Conservation (phyloP, 2,329 filamentous ascomycete genomes). For the Fusarium sp. region DNA sequence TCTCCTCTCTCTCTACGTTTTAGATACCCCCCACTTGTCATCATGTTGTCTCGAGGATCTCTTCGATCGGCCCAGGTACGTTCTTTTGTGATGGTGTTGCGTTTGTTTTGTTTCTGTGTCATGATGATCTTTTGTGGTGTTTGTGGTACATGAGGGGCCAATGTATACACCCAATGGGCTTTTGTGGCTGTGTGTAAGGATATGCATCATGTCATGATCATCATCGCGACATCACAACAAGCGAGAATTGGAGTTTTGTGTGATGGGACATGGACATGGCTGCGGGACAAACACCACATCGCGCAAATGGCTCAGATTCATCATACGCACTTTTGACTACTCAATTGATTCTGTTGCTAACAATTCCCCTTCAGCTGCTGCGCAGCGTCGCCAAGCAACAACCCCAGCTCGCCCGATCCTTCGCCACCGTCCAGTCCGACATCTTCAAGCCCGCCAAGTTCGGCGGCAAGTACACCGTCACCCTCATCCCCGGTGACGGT, state of each 20-base stretch:
- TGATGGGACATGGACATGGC: background rate
- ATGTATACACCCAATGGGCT: background rate
- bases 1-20: slow-evolving; percentile 33
- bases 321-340: background rate
- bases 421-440: slow-evolving; percentile 89
- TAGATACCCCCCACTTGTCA: slow-evolving; percentile 40
- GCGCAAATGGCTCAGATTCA: slow-evolving; percentile 5
- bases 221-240: slow-evolving; percentile 16
- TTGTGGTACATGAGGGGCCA: background rate
- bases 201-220: slow-evolving; percentile 32
- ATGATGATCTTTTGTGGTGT: slow-evolving; percentile 8
- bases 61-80: slow-evolving; percentile 65
- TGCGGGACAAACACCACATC: background rate
- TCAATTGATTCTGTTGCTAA: slow-evolving; percentile 38
- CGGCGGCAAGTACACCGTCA: slow-evolving; percentile 99
- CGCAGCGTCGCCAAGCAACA: slow-evolving; percentile 59
- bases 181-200: background rate
- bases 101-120: background rate
- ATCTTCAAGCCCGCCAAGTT: slow-evolving; percentile 99
- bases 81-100: background rate
- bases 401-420: slow-evolving; percentile 62
- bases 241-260: background rate
- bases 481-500: slow-evolving; percentile 97
- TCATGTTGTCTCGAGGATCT: slow-evolving; percentile 69
- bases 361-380: slow-evolving; percentile 56